Conservation (phyloP, 148 eudicot genomes). For the Rheum nobile region DNA sequence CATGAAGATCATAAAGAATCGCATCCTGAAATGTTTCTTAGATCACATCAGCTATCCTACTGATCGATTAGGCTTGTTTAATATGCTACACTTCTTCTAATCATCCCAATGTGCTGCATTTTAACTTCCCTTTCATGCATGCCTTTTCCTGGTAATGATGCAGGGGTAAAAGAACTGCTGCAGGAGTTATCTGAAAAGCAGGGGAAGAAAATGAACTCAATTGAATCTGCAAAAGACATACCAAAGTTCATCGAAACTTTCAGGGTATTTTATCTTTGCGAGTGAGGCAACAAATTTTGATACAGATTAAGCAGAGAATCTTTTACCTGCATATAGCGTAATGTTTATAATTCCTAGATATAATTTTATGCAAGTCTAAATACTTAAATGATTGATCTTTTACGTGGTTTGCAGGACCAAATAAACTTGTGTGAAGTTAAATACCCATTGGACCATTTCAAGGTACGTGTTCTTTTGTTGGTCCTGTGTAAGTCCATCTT, state of each 20-base stretch:
- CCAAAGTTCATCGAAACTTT: slow-evolving; percentile 56
- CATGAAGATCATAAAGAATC: neutral
- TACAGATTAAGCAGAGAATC: neutral
- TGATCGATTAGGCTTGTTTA: neutral
- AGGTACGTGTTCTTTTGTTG: slow-evolving; percentile 43
- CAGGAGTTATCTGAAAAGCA: slow-evolving; percentile 83
- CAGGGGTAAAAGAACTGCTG: slow-evolving; percentile 86
- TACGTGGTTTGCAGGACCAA: slow-evolving; percentile 54
- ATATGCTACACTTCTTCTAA: neutral
- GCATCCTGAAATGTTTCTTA: neutral
- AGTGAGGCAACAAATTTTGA: neutral
- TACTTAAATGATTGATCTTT: neutral
- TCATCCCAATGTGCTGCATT: neutral
- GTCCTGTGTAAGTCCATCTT: neutral
- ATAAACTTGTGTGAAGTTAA: slow-evolving; percentile 63
- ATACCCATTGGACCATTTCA: slow-evolving; percentile 79
- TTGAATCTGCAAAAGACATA: slow-evolving; percentile 70
- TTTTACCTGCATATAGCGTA: neutral
- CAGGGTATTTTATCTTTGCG: slow-evolving; percentile 24
- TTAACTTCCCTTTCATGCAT: neutral
- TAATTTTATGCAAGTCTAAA: neutral
- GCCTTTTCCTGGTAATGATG: slow-evolving; percentile 12
- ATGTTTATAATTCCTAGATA: neutral
- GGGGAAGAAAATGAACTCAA: slow-evolving; percentile 75
- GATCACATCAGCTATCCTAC: neutral